Evolutionary conservation across 345 rosid species (phyloP).

Genomic region (Salix exigua): DNA sequence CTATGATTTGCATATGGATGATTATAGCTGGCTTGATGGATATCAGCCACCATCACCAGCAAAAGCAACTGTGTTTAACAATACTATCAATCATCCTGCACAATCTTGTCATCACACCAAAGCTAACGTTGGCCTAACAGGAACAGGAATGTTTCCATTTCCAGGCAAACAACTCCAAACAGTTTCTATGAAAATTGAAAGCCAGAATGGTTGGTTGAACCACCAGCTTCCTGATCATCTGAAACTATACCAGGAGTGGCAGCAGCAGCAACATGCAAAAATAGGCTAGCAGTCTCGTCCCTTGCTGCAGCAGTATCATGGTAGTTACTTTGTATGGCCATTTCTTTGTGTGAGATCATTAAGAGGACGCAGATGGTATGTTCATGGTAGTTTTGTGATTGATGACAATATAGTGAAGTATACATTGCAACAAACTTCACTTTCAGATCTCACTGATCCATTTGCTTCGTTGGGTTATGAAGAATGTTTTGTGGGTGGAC

Average conservation of each 20-base stretch:
- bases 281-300: conserved; percentile 54
- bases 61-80: conserved; percentile 37
- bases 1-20: conserved; percentile 50
- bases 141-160: conserved; percentile 66
- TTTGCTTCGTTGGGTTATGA: conserved; percentile 35
- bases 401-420: not conserved
- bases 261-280: conserved; percentile 46
- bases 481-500: conserved; percentile 56
- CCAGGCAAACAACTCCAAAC: conserved; percentile 71
- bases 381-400: not conserved
- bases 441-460: not conserved
- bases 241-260: conserved; percentile 42
- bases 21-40: conserved; percentile 98
- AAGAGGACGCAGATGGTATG: conserved; percentile 48
- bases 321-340: conserved; percentile 67
- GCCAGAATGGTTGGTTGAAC: conserved; percentile 49
- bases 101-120: too few relatives aligned
- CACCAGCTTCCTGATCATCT: conserved; percentile 41
- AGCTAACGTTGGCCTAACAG: conserved; percentile 36
- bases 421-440: too few relatives aligned
- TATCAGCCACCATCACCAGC: conserved; percentile 59
- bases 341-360: conserved; percentile 69
- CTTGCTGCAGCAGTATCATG: conserved; percentile 68
- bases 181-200: conserved; percentile 44
- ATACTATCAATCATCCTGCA: conserved; percentile 37